Conservation (phyloP, 1,284 basidiomycete species). For the Trametes polyzona region DNA sequence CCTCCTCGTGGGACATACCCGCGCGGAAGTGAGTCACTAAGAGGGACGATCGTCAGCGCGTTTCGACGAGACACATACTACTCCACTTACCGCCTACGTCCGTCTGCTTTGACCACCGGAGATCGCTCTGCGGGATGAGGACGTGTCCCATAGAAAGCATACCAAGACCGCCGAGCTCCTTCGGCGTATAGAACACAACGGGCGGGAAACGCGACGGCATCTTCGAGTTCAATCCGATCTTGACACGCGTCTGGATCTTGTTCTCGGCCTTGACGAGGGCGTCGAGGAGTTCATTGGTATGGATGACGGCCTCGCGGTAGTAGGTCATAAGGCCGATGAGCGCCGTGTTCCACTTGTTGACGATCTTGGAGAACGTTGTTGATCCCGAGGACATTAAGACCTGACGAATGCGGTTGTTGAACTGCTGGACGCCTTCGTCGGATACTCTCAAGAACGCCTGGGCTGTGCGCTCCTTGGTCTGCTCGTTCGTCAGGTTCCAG, state of each 20-base stretch:
- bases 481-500: constrained; percentile 96
- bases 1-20: constrained; percentile 95
- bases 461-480: constrained; percentile 96
- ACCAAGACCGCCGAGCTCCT: constrained; percentile 96
- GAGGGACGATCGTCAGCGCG: constrained; percentile 10
- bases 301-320: constrained; percentile 98
- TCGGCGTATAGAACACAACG: constrained; percentile 95
- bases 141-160: constrained; percentile 99
- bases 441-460: constrained; percentile 98
- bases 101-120: constrained; percentile 98
- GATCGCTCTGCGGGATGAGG: constrained; percentile 95
- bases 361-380: constrained; percentile 98
- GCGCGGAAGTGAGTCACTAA: constrained; percentile 94
- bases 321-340: constrained; percentile 97
- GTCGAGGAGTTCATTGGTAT: constrained; percentile 95
- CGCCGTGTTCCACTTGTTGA: constrained; percentile 99
- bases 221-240: constrained; percentile 98
- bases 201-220: constrained; percentile 99
- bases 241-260: constrained; percentile 99
- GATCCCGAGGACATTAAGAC: constrained; percentile 99
- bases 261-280: constrained; percentile 96
- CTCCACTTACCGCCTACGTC: constrained; percentile 77
- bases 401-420: constrained; percentile 96
- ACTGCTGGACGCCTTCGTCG: constrained; percentile 94
- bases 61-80: constrained; percentile 22